Base-by-base conservation (phyloP, 805 yeast species). In the Lachancea kluyveri region DNA sequence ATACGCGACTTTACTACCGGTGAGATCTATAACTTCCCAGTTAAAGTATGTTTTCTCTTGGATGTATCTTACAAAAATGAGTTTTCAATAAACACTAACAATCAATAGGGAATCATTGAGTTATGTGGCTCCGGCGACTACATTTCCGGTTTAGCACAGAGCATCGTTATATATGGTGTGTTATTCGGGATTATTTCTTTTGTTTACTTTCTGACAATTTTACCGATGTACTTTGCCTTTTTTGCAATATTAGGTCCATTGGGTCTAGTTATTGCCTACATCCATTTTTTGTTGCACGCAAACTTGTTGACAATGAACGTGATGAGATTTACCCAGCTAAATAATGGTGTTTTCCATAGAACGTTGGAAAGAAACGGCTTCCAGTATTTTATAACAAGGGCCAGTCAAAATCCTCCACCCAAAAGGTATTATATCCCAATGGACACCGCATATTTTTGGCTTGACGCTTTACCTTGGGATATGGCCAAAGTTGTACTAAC, bases 261-360 rank as follows among this genome's bases (percentile, higher is more conserved):
- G 5, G 59, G 59, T 3, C 12, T 52, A 17, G 34, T 43, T 6
- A 25, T 56, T 12, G 54, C 59, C 6, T 39, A 46, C 24, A 23
- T 52, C 9, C 61, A 56, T 35, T 41, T 54, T 6, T 33, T 51
- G 17, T 27, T 56, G 22, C 61, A 56, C 8, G 43, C 52, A n/a
- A 56, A 54, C 29, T 31, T 46, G 25, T 39, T 56, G 4, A 44
- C 55, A 4, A 48, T 56, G 57, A 37, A 54, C 50, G 51, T 50
- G 28, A 42, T 56, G 51, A 43, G 61, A 31, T 28, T 49, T 17
- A 37, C 50, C 6, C 57, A 52, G 35, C 34, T 43, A n/a, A 39
- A 47, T 20, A 45, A 42, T 18, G 21, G 33, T 5, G 17, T 51
- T 12, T 45, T 46, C 5, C 29, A 28, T 7, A 30, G 28, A n/a